phyloP scores from a whole-genome alignment of 768 basidiomycete genomes.

The Lactarius psammicola region DNA sequence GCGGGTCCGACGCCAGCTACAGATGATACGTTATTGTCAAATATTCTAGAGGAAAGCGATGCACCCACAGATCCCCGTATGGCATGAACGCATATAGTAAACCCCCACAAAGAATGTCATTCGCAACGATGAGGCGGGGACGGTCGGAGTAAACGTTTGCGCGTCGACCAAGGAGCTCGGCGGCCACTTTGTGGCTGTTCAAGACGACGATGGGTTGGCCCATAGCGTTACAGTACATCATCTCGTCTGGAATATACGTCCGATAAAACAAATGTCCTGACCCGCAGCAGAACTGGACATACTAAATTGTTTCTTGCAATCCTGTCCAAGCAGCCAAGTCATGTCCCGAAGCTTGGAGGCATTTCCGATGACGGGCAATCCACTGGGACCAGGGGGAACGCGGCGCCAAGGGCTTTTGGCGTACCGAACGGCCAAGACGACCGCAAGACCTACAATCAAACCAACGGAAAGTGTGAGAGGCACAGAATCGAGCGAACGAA shows the following conservation, averaged over 20 bases:
- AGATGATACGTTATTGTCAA: neutral
- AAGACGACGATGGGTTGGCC: slow-evolving; percentile 32
- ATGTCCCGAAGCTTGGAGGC: slow-evolving; percentile 3
- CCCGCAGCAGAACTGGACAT: neutral
- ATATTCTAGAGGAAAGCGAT: neutral
- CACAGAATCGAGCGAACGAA: neutral
- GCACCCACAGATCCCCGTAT: slow-evolving; percentile 30
- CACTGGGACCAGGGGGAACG: slow-evolving; percentile 12
- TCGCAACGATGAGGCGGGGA: slow-evolving; percentile 34
- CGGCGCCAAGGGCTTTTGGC: slow-evolving; percentile 11
- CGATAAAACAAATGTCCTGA: neutral
- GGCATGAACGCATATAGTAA: slow-evolving; percentile 32
- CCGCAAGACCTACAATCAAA: neutral
- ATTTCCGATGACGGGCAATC: slow-evolving; percentile 8
- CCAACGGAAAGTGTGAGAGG: neutral
- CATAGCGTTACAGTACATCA: slow-evolving; percentile 6
- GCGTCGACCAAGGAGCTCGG: slow-evolving; percentile 42
- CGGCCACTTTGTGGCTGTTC: slow-evolving; percentile 35
- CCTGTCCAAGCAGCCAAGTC: neutral
- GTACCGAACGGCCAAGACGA: neutral
- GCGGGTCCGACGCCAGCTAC: slow-evolving; percentile 16
- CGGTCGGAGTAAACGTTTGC: slow-evolving; percentile 33
- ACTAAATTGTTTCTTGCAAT: slow-evolving; percentile 7
- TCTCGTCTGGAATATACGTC: neutral
- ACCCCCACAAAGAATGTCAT: slow-evolving; percentile 38